Evolutionary conservation across 2,329 filamentous ascomycete genomes (phyloP).

Genomic region (Hypoxylon sp.): DNA sequence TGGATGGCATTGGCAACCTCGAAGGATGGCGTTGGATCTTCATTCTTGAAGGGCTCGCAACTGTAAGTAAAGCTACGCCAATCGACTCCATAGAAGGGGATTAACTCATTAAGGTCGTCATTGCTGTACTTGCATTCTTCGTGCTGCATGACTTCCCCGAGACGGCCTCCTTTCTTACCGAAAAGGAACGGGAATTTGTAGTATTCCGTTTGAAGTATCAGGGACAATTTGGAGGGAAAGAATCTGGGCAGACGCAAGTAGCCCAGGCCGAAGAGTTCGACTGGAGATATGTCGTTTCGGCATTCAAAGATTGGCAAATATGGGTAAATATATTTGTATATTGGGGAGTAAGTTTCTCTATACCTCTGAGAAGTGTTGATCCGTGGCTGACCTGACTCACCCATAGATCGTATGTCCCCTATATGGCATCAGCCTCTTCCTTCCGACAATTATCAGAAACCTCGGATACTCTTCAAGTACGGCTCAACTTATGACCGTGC

Average conservation of each 20-base stretch:
- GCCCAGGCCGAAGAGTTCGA: conserved; percentile 82
- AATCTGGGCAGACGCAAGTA: conserved; percentile 52
- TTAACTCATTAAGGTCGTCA: conserved; percentile 58
- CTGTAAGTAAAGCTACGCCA: conserved; percentile 59
- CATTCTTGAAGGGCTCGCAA: conserved; percentile 78
- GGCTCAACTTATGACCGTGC: conserved; percentile 75
- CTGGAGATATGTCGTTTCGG: conserved; percentile 80
- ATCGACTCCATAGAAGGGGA: neutral
- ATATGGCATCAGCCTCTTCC: conserved; percentile 71
- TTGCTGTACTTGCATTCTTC: conserved; percentile 78
- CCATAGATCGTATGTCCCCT: conserved; percentile 66
- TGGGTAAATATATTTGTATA: conserved; percentile 73
- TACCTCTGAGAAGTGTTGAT: neutral
- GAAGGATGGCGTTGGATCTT: conserved; percentile 77
- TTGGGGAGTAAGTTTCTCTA: conserved; percentile 70
- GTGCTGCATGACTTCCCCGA: conserved; percentile 86
- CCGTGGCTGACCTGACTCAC: conserved; percentile 24
- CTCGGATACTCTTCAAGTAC: conserved; percentile 70
- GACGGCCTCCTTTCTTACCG: conserved; percentile 79
- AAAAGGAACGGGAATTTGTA: conserved; percentile 79
- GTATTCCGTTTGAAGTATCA: conserved; percentile 79
- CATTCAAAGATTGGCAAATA: conserved; percentile 86
- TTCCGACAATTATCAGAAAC: conserved; percentile 75
- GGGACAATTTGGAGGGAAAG: conserved; percentile 65
- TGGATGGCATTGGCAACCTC: conserved; percentile 74